Base-by-base conservation (phyloP, 2,329 filamentous ascomycete genomes). In the Sarocladium kiliense region DNA sequence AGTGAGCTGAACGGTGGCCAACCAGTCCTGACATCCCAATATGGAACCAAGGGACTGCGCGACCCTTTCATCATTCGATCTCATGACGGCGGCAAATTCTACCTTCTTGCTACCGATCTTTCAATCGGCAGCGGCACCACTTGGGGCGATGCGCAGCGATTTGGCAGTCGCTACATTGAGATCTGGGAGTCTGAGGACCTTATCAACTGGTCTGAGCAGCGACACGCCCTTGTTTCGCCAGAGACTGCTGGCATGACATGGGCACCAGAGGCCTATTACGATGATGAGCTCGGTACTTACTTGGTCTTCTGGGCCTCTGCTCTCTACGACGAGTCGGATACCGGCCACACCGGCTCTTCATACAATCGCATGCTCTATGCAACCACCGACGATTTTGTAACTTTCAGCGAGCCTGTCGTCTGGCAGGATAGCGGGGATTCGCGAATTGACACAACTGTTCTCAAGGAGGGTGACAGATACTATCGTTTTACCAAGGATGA, bases 401-500 rank as follows among this genome's bases (percentile, higher is more conserved):
- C 73, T 0, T 80, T 80, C 57, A 74, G 71, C 50, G 69, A 73
- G 27, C 67, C 77, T 0, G 62, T 71, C 41, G 62, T 79, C 18
- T 80, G 77, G 77, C 77, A 81, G 54, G 78, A 81, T 50, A 74
- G 73, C 2, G 74, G 76, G 10, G 71, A 70, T 50, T 75, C 78
- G 1, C 71, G 78, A 1, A 81, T 81, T 23, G 79, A 81, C 59
- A 76, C 78, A 0, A 81, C 78, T 0, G 75, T 81, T 0, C 61
- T 81, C 14, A 67, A 76, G 54, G 70, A 70, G 0, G 68, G 68
- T 1, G 63, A 64, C 11, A 64, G 63, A 0, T 80, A 76, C 62
- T 77, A 79, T 60, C 77, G 79, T 10, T 82, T 81, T 61, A 80
- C 77, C 18, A 81, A 82, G 56, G 78, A 81, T 41, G 78, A 81